Percentiles rank a stretch among this genome's conserved stretches.
These are phyloP conservation scores for Symbiodinium pilosum DNA, from an alignment of 73 alveolate species.

Conservation along the genomic window DNA sequence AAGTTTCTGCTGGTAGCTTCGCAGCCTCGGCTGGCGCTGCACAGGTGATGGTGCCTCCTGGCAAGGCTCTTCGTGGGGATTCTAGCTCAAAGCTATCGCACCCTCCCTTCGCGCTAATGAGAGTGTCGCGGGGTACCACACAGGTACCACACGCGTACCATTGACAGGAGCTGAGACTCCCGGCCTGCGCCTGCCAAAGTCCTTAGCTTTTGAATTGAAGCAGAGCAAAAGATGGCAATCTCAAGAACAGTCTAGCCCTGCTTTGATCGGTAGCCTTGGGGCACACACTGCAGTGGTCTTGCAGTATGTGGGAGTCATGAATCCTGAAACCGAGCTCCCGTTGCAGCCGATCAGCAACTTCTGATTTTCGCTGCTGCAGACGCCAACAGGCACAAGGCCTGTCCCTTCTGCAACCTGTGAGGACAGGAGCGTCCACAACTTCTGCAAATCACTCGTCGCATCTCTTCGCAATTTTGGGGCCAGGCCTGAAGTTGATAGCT, in stretches of 20 bases:
- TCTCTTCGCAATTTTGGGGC: background rate
- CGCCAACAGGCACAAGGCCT: background rate
- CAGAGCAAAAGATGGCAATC: background rate
- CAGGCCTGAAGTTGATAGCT: constrained; percentile 49
- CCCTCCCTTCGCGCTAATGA: no score
- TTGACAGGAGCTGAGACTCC: background rate
- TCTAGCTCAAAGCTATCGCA: no score
- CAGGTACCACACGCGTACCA: background rate
- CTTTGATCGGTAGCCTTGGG: no score
- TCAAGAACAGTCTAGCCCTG: background rate
- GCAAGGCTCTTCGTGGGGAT: no score
- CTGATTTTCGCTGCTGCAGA: background rate
- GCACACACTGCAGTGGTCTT: no score
- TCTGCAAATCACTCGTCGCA: background rate
- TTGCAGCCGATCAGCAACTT: background rate
- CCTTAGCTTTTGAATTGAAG: background rate
- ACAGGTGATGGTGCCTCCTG: background rate
- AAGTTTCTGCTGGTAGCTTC: no score
- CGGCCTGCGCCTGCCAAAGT: constrained; percentile 8
- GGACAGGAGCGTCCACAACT: background rate
- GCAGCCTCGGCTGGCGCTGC: background rate
- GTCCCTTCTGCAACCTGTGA: background rate
- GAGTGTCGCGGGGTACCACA: no score
- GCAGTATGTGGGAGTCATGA: no score
- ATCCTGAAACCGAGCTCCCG: background rate